phyloP scores from a whole-genome alignment of 1,284 basidiomycete species.

The Cryptococcus deneoformans region DNA sequence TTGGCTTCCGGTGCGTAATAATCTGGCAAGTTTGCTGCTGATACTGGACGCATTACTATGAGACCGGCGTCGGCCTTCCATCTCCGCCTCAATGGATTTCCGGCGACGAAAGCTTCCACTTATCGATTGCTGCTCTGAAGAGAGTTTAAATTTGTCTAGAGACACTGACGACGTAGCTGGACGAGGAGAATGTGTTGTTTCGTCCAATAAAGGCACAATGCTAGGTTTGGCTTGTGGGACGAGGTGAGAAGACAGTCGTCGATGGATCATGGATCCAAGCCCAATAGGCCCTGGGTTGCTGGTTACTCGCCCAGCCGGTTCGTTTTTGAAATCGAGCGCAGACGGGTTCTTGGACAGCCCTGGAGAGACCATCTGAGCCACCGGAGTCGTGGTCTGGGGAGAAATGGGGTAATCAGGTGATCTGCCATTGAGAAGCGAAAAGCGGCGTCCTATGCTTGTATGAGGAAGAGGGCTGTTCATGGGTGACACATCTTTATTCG shows the following conservation, averaged over 20 bases:
- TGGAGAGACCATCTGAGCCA: too few species aligned
- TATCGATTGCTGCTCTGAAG: conserved; percentile 12
- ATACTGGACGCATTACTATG: conserved; percentile 36
- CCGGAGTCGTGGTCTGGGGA: too few species aligned
- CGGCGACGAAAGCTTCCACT: conserved; percentile 20
- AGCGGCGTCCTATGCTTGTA: conserved; percentile 17
- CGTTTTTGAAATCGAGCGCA: too few species aligned
- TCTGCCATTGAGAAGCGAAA: conserved; percentile 18
- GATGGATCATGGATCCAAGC: too few species aligned
- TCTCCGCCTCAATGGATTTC: conserved; percentile 34
- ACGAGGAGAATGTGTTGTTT: conserved; percentile 18
- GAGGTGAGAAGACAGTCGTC: conserved; percentile 25
- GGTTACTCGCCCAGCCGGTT: too few species aligned
- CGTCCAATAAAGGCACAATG: conserved; percentile 13
- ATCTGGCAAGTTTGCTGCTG: conserved; percentile 28
- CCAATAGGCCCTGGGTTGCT: too few species aligned
- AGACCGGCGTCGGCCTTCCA: conserved; percentile 25
- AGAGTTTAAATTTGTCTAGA: conserved; percentile 23
- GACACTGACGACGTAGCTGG: conserved; percentile 25
- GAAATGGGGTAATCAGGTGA: neutral
- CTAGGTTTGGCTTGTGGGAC: conserved; percentile 8
- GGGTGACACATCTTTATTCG: conserved; percentile 14
- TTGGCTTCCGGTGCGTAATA: conserved; percentile 30
- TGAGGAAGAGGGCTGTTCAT: conserved; percentile 19
- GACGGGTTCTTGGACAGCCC: too few species aligned